Conservation (phyloP, 2,329 filamentous ascomycete species). For the Ophiocordyceps camponoti-saundersi region DNA sequence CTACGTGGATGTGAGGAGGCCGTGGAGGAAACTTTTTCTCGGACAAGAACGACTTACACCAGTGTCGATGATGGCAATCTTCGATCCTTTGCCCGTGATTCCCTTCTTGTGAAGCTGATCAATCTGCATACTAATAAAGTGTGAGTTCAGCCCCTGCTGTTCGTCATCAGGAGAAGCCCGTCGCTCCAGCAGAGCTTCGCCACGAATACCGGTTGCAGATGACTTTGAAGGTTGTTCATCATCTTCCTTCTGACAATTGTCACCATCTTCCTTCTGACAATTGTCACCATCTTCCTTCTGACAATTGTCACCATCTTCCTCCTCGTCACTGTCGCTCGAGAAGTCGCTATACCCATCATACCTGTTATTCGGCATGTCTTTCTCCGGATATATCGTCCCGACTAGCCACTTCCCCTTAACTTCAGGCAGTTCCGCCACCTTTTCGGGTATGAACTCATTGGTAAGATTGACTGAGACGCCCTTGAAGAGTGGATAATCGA, state of each 20-base stretch:
- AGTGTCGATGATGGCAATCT: constrained; percentile 35
- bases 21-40: neutral
- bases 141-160: neutral
- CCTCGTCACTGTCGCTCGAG: too few relatives aligned
- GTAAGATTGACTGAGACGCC: neutral
- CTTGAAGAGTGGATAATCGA: neutral
- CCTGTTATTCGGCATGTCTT: too few relatives aligned
- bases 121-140: constrained; percentile 33
- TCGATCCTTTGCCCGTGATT: constrained; percentile 31
- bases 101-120: constrained; percentile 32
- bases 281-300: too few relatives aligned
- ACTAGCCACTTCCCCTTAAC: neutral
- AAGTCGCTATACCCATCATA: too few relatives aligned
- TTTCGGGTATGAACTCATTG: neutral
- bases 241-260: neutral
- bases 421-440: neutral
- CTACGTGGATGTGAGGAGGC: constrained; percentile 11
- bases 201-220: neutral
- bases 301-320: too few relatives aligned
- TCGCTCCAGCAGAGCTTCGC: neutral
- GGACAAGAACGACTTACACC: constrained; percentile 23
- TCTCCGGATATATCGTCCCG: neutral
- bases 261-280: neutral
- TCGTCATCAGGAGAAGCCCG: neutral
- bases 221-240: neutral